Evolutionary conservation across 2,329 filamentous ascomycete species (phyloP).

Genomic region (Venturiaceae sp.): DNA sequence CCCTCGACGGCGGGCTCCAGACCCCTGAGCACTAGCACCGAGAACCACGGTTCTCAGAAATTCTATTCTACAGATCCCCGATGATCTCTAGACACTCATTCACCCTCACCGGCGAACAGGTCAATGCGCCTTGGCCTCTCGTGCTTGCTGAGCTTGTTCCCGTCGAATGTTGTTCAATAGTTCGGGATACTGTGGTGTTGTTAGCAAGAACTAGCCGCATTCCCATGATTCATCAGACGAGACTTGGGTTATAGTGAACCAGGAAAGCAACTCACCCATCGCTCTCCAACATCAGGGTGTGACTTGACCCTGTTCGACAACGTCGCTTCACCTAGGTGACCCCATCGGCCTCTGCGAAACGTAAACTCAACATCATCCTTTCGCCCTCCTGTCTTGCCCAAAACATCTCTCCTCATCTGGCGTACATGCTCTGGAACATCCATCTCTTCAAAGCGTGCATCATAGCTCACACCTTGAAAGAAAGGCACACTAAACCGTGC

Average conservation of each 20-base stretch:
- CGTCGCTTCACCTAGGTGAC: slow-evolving; percentile 70
- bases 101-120: not conserved
- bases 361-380: slow-evolving; percentile 78
- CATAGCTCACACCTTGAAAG: slow-evolving; percentile 76
- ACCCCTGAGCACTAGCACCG: too few relatives aligned
- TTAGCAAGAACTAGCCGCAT: not conserved
- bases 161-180: slow-evolving; percentile 31
- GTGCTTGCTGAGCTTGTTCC: slow-evolving; percentile 22
- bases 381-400: slow-evolving; percentile 44
- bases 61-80: not conserved
- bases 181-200: slow-evolving; percentile 29
- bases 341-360: slow-evolving; percentile 59
- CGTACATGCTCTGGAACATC: slow-evolving; percentile 55
- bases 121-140: not conserved
- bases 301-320: slow-evolving; percentile 77
- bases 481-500: slow-evolving; percentile 75
- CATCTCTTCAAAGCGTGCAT: slow-evolving; percentile 71
- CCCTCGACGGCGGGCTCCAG: not conserved
- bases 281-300: slow-evolving; percentile 76
- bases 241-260: not conserved
- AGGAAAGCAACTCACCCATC: slow-evolving; percentile 41
- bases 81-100: too few relatives aligned
- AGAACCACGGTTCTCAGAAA: too few relatives aligned
- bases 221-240: not conserved
- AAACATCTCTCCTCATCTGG: slow-evolving; percentile 49